Evolutionary conservation across 345 rosid genomes (phyloP).

Genomic region (Pistacia vera): DNA sequence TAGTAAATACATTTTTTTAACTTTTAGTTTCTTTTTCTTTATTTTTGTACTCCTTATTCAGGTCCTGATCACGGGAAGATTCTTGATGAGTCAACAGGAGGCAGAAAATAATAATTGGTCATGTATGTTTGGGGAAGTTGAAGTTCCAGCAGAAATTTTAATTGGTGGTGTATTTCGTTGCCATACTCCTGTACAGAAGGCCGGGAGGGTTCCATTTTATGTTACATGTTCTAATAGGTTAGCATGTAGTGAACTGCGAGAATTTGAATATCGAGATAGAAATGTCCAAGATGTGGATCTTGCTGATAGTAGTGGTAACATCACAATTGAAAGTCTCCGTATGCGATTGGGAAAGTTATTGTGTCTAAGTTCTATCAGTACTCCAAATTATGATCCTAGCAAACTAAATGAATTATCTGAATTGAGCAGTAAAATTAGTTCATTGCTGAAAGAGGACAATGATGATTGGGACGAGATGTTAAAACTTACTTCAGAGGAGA

Average conservation of each 20-base stretch:
- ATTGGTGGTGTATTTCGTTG: slow-evolving; percentile 85
- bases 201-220: slow-evolving; percentile 87
- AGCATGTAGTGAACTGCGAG: slow-evolving; percentile 97
- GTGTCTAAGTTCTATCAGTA: slow-evolving; percentile 40
- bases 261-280: slow-evolving; percentile 68
- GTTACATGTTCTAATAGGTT: slow-evolving; percentile 87
- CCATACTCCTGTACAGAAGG: slow-evolving; percentile 63
- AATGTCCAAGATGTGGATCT: slow-evolving; percentile 36
- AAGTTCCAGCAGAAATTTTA: slow-evolving; percentile 75
- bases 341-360: slow-evolving; percentile 56
- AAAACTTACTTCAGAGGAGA: slow-evolving; percentile 34
- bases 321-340: slow-evolving; percentile 45
- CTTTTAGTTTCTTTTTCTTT: slow-evolving; percentile 8
- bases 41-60: slow-evolving; percentile 29
- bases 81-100: slow-evolving; percentile 59
- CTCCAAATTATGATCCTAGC: slow-evolving; percentile 25
- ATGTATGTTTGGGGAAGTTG: slow-evolving; percentile 98
- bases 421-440: slow-evolving; percentile 60
- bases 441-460: slow-evolving; percentile 61
- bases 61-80: slow-evolving; percentile 50
- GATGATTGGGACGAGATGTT: slow-evolving; percentile 64
- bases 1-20: neutral
- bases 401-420: slow-evolving; percentile 39
- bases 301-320: slow-evolving; percentile 23
- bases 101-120: slow-evolving; percentile 66